A percentile compares a stretch with the other conserved stretches of the same genome.
Evolutionary conservation across 306 rosid genomes (phyloP).

Genomic region (Alnus rubra): DNA sequence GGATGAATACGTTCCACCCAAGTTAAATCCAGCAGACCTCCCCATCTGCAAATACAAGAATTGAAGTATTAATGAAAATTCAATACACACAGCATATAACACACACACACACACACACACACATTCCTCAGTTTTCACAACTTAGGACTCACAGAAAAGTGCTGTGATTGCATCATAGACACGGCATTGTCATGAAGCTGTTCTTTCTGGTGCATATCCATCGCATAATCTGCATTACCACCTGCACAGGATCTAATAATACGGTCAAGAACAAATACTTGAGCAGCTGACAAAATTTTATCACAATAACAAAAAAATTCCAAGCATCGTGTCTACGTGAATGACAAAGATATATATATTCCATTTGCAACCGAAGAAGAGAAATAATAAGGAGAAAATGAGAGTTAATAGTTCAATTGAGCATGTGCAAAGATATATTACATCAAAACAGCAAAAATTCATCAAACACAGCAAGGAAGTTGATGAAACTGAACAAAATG

Average conservation of each 20-base stretch:
- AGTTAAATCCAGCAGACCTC: constrained; percentile 82
- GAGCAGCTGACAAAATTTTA: constrained; percentile 18
- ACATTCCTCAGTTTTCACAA: constrained; percentile 8
- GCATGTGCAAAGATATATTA: not conserved
- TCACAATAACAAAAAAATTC: not conserved
- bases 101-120: not conserved
- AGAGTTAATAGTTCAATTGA: not conserved
- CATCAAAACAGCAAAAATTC: not conserved
- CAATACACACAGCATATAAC: constrained; percentile 2
- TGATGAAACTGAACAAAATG: not conserved
- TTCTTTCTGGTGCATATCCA: constrained; percentile 98
- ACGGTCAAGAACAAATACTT: constrained; percentile 34
- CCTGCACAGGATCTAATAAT: constrained; percentile 53
- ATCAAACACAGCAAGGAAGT: not conserved
- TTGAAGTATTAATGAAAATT: constrained; percentile 23
- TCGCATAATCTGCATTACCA: constrained; percentile 72
- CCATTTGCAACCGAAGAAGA: not conserved
- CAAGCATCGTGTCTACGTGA: not conserved
- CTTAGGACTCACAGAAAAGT: constrained; percentile 73
- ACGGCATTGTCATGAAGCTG: constrained; percentile 86
- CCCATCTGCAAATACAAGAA: constrained; percentile 70
- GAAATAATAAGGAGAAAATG: not conserved
- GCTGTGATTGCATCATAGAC: constrained; percentile 95
- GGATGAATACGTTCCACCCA: constrained; percentile 78
- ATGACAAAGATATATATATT: not conserved